Percentiles rank a stretch among this genome's conserved stretches.
These are phyloP conservation scores for Pleurotus pulmonarius DNA, from an alignment of 768 basidiomycete species.

Conservation along the genomic window DNA sequence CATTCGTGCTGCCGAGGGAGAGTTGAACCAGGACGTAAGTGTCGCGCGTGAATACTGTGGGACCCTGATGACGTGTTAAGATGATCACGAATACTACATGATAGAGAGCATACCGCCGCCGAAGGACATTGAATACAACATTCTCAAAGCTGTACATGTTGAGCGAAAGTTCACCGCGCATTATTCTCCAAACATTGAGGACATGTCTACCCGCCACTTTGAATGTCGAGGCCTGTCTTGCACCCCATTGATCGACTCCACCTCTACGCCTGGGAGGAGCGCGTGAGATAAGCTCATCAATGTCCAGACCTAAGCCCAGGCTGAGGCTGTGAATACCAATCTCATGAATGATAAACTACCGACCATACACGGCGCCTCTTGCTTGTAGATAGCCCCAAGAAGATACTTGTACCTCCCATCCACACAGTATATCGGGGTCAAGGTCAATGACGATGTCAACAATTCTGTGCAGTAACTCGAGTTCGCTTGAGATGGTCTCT, in stretches of 20 bases:
- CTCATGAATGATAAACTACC: conserved; percentile 19
- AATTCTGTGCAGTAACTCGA: conserved; percentile 75
- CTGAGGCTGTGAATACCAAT: conserved; percentile 30
- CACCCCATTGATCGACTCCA: conserved; percentile 65
- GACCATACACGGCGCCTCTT: conserved; percentile 63
- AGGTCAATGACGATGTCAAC: conserved; percentile 70
- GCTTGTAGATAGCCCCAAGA: conserved; percentile 90
- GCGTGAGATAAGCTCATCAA: conserved; percentile 72
- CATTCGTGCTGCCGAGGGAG: conserved; percentile 51
- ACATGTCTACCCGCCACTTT: conserved; percentile 86
- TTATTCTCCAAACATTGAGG: conserved; percentile 89
- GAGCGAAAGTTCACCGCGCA: conserved; percentile 79
- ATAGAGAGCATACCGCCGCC: conserved; percentile 50
- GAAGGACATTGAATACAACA: conserved; percentile 77
- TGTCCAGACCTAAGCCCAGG: conserved; percentile 55
- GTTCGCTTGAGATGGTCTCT: conserved; percentile 61
- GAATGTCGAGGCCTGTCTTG: conserved; percentile 75
- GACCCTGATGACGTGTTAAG: conserved; percentile 40
- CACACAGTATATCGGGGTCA: conserved; percentile 89
- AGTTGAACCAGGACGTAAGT: conserved; percentile 67
- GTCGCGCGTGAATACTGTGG: conserved; percentile 68
- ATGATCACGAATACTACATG: background rate
- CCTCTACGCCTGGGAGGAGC: conserved; percentile 47
- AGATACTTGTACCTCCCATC: conserved; percentile 86
- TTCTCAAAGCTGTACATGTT: conserved; percentile 88